Evolutionary conservation across 1,284 basidiomycete species (phyloP), one percentile per base, ranked within the genome.

Genomic region (Golubevia pallescens): DNA sequence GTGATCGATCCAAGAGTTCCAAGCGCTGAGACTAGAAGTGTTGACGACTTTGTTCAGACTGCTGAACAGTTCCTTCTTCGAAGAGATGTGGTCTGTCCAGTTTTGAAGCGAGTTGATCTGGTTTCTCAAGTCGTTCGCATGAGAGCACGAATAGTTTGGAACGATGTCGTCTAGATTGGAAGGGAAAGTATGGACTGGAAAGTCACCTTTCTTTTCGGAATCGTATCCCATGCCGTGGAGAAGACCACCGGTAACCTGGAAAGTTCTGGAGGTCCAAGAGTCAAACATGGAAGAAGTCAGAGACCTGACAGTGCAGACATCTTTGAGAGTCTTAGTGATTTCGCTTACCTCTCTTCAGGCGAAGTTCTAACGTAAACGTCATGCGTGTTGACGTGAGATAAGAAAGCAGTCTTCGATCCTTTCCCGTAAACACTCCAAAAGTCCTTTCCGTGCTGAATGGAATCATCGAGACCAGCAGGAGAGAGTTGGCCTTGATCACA

Each of bases 401-500:
- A 74, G 67, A 89, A 88, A 1, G 86, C 84, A 8, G 89, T 80
- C 66, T 80, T 78, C 52, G 77, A 68, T 24, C 87, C 75, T 13
- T n/a, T 53, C 0, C 73, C 86, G 72, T 90, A 90, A 10, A 90
- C 87, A 16, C 85, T 86, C 87, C 87, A 89, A 71, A 90, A 88
- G 71, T 90, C 89, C 87, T 87, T 77, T 13, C 89, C 89, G 68
- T 90, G 89, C 57, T 81, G 77, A 58, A 88, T 75, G 6, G 88
- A 86, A 65, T 90, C 89, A 24, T 87, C 78, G 19, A 89, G 75
- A 1, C 89, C 89, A 20, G 80, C 89, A 0, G 81, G 77, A 0
- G 89, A 90, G 48, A 90, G 85, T 71, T 89, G 89, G 24, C 89
- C 89, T 14, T 86, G 69, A 71, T 89, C 88, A 74, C 89, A 90